Percentiles rank a stretch among this genome's conserved stretches.
Conservation (phyloP, 2,329 filamentous ascomycete genomes). For the Pseudogymnoascus sp. region DNA sequence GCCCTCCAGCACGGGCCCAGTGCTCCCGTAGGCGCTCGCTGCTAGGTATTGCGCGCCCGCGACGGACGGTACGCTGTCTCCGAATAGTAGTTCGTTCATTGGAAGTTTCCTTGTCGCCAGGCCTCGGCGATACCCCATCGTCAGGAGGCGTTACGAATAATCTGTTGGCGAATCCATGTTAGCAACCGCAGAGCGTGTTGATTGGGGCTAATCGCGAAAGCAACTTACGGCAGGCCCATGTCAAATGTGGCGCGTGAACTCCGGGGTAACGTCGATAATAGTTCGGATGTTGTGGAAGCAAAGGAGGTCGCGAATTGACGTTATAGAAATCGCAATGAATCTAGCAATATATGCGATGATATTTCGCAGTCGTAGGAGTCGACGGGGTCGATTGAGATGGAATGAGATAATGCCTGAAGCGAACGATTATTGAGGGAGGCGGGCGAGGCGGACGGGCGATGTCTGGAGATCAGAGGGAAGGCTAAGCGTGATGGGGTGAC, state of each 20-base stretch:
- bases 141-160: constrained; percentile 27
- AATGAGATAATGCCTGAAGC: not conserved
- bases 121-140: constrained; percentile 23
- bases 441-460: not conserved
- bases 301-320: not conserved
- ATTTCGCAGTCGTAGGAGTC: not conserved
- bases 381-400: not conserved
- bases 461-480: constrained; percentile 3
- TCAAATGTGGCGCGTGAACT: constrained; percentile 6
- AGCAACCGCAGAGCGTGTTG: not conserved
- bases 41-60: not conserved
- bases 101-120: constrained; percentile 24
- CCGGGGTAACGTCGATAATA: not conserved
- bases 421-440: constrained; percentile 4
- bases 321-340: not conserved
- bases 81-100: constrained; percentile 27
- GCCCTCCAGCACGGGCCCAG: not conserved
- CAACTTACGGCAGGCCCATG: constrained; percentile 1
- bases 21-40: constrained; percentile 5
- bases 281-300: not conserved
- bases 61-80: constrained; percentile 13
- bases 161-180: constrained; percentile 17
- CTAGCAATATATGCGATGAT: not conserved
- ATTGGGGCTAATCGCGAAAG: constrained; percentile 7
- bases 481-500: not conserved